Evolutionary conservation across 352 stramenopile genomes (phyloP).

Genomic region (Peronosclerospora sorghi): DNA sequence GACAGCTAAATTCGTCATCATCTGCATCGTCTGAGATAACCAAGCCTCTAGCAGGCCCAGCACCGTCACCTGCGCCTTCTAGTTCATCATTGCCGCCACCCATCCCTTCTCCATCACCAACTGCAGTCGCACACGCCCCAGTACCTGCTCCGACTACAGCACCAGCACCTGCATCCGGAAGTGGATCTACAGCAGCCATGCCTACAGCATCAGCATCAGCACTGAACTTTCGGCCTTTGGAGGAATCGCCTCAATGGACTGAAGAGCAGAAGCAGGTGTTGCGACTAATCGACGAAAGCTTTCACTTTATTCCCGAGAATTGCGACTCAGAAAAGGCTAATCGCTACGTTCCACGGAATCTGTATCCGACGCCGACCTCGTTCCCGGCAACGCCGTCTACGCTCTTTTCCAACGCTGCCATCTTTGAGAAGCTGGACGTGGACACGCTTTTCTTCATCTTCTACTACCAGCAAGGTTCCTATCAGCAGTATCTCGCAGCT

Average conservation of each 20-base stretch:
- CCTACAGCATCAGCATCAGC: slow-evolving; percentile 14
- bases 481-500: slow-evolving; percentile 98
- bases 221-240: slow-evolving; percentile 12
- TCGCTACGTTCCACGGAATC: slow-evolving; percentile 91
- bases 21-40: slow-evolving; percentile 24
- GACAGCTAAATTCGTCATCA: slow-evolving; percentile 15
- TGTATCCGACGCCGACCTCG: slow-evolving; percentile 86
- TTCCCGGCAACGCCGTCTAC: slow-evolving; percentile 85
- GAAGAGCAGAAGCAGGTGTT: slow-evolving; percentile 76
- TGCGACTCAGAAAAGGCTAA: slow-evolving; percentile 86
- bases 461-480: slow-evolving; percentile 98
- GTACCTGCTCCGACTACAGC: slow-evolving; percentile 4
- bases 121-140: slow-evolving; percentile 1
- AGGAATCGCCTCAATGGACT: slow-evolving; percentile 43
- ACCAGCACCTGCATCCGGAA: slow-evolving; percentile 4
- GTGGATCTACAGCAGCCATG: slow-evolving; percentile 9
- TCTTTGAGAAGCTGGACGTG: slow-evolving; percentile 97
- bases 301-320: slow-evolving; percentile 85
- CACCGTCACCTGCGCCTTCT: slow-evolving; percentile 15
- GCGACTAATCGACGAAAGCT: slow-evolving; percentile 80
- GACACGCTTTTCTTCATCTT: slow-evolving; percentile 99
- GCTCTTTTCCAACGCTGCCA: slow-evolving; percentile 88
- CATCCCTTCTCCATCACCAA: slow-evolving; percentile 14
- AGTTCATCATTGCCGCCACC: slow-evolving; percentile 21
- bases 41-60: slow-evolving; percentile 12